These are phyloP conservation scores for carrot (Daucus carota) DNA, from an alignment of 129 eudicot genomes.

Conservation along the genomic window DH1_v3.0 NC_030381.2:48994001-48994500, in stretches of 20 bases:
- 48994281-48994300: slow-evolving; percentile 1
- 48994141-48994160: slow-evolving; percentile 6
- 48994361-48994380: slow-evolving; percentile 50
- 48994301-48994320: slow-evolving; percentile 50
- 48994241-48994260: not conserved
- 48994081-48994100: slow-evolving; percentile 1
- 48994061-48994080: not conserved
- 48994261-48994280: not conserved
- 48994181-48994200: not conserved
- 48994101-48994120: not conserved
- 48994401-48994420: slow-evolving; percentile 53
- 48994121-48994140: slow-evolving; percentile 6
- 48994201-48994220: not conserved
- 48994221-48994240: not conserved
- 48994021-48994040: not conserved
- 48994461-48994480: not conserved
- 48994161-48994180: slow-evolving; percentile 2
- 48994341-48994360: slow-evolving; percentile 58
- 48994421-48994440: slow-evolving; percentile 21
- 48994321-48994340: slow-evolving; percentile 65
- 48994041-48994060: not conserved
- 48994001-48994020: no score
- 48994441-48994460: not conserved
- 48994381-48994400: slow-evolving; percentile 37
- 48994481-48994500: not conserved